phyloP scores from a whole-genome alignment of 306 rosid genomes.

The Gillenia trifoliata region DNA sequence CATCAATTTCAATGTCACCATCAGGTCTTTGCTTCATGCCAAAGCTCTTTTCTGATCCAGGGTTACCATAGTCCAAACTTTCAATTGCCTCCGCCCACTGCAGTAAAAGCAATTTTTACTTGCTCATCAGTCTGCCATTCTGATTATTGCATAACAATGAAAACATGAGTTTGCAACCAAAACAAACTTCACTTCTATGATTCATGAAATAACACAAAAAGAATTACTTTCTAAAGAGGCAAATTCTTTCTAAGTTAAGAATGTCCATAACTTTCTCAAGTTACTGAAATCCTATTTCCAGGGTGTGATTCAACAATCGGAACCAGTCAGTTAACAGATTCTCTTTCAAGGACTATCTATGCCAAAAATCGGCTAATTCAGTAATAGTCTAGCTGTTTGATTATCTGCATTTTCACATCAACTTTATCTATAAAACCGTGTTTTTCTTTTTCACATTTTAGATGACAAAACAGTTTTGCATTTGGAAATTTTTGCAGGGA shows the following conservation, averaged over 20 bases:
- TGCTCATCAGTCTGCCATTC: background rate
- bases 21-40: conserved; percentile 99
- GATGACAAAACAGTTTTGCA: too few relatives aligned
- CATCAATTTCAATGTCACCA: conserved; percentile 95
- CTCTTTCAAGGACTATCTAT: too few relatives aligned
- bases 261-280: too few relatives aligned
- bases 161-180: conserved; percentile 8
- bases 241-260: background rate
- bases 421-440: too few relatives aligned
- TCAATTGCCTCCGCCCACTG: conserved; percentile 97
- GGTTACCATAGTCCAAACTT: conserved; percentile 54
- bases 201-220: background rate
- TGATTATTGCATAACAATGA: background rate
- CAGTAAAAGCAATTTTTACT: conserved; percentile 11
- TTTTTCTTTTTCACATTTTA: too few relatives aligned
- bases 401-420: too few relatives aligned
- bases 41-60: conserved; percentile 83
- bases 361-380: too few relatives aligned
- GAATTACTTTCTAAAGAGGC: background rate
- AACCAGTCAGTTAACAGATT: too few relatives aligned
- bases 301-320: too few relatives aligned
- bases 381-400: too few relatives aligned
- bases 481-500: too few relatives aligned
- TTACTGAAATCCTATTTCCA: too few relatives aligned
- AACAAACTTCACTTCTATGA: background rate